A percentile compares a stretch with the other conserved stretches of the same genome.
Evolutionary conservation across 2,329 filamentous ascomycete genomes (phyloP).

Genomic region (Fusarium beomiforme): DNA sequence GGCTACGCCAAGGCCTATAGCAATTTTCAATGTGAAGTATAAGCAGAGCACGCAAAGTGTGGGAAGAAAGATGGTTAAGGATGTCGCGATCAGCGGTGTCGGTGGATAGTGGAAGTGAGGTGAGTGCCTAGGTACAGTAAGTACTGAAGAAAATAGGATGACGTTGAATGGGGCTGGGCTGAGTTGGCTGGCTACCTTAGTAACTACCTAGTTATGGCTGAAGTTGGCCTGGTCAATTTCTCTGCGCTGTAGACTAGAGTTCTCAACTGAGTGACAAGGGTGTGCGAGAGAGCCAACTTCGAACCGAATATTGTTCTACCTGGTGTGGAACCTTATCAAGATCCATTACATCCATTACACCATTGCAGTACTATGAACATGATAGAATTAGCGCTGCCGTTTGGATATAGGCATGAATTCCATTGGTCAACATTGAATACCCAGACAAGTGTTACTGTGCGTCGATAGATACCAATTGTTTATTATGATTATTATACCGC

Average conservation of each 20-base stretch:
- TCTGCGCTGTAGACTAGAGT: conserved; percentile 1
- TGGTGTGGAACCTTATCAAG: conserved; percentile 9
- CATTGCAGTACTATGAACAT: neutral
- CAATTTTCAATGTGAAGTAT: conserved; percentile 28
- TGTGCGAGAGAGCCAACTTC: conserved; percentile 7
- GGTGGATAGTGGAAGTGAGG: conserved; percentile 10
- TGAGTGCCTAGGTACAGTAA: neutral
- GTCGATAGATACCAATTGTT: neutral
- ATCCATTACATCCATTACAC: neutral
- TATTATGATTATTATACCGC: too few species aligned
- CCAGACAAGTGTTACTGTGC: neutral
- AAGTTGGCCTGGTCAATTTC: conserved; percentile 8
- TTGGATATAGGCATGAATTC: neutral
- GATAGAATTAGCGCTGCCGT: neutral
- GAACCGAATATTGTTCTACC: conserved; percentile 6
- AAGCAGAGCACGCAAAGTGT: neutral
- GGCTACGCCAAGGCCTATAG: conserved; percentile 26
- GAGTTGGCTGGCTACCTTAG: too few species aligned
- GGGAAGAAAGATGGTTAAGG: neutral
- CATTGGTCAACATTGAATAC: neutral
- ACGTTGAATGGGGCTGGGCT: conserved; percentile 38
- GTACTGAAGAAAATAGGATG: conserved; percentile 35
- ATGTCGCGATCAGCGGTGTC: conserved; percentile 30
- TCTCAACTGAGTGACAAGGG: neutral
- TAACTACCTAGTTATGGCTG: too few species aligned